phyloP scores from a whole-genome alignment of 768 basidiomycete genomes.

The Leccinum ochraceum region DNA sequence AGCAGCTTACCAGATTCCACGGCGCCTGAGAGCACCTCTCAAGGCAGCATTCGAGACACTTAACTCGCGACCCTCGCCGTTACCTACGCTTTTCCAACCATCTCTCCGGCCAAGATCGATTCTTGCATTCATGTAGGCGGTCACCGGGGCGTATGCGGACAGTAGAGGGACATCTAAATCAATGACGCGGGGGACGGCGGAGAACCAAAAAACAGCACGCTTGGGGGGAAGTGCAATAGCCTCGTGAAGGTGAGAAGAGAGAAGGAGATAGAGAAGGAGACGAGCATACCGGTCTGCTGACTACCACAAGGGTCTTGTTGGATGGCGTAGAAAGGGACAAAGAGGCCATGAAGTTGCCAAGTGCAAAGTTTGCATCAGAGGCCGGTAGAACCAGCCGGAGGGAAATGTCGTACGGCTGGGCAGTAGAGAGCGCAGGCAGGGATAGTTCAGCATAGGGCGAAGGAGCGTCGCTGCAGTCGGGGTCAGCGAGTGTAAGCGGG shows the following conservation, averaged over 20 bases:
- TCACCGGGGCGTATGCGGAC: constrained; percentile 49
- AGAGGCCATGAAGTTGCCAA: constrained; percentile 85
- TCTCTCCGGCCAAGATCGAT: constrained; percentile 77
- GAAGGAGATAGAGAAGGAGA: neutral
- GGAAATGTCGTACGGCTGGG: constrained; percentile 76
- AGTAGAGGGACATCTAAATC: constrained; percentile 59
- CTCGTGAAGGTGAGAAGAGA: constrained; percentile 38
- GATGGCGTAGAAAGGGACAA: constrained; percentile 57
- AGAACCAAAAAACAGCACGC: constrained; percentile 37
- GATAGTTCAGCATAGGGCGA: constrained; percentile 61
- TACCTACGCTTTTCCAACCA: constrained; percentile 67
- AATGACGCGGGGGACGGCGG: constrained; percentile 41
- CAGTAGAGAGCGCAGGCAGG: constrained; percentile 52
- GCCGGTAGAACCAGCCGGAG: constrained; percentile 66
- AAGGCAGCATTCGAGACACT: constrained; percentile 64
- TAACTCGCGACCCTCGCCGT: constrained; percentile 71
- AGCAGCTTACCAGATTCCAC: constrained; percentile 63
- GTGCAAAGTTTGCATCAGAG: constrained; percentile 62
- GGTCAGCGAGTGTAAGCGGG: constrained; percentile 6
- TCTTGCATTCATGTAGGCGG: constrained; percentile 51
- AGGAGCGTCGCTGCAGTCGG: constrained; percentile 52
- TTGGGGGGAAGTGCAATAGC: constrained; percentile 53
- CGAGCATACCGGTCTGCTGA: constrained; percentile 65
- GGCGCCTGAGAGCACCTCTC: constrained; percentile 60
- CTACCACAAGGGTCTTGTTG: constrained; percentile 62